Evolutionary conservation across 768 basidiomycete genomes (phyloP).

Genomic region (Galerina marginata): DNA sequence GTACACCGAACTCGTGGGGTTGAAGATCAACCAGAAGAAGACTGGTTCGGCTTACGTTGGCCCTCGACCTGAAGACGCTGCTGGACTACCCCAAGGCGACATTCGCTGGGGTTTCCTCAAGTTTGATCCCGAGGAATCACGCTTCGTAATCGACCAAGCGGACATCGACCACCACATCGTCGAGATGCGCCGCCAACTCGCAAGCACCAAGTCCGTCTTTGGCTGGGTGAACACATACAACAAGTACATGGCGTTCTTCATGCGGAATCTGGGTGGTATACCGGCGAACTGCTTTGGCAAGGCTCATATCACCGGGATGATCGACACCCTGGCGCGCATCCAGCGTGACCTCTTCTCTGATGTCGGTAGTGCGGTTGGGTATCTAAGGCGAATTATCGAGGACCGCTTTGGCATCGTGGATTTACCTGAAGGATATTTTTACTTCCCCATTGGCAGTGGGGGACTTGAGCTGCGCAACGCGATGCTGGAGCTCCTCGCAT

Average conservation of each 20-base stretch:
- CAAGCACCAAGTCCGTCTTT: constrained; percentile 38
- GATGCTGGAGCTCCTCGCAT: too few species aligned
- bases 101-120: constrained; percentile 20
- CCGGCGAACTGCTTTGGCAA: constrained; percentile 38
- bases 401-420: too few species aligned
- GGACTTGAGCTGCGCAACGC: too few species aligned
- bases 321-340: constrained; percentile 37
- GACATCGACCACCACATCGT: constrained; percentile 40
- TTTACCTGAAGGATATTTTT: too few species aligned
- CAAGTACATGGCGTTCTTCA: constrained; percentile 44
- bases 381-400: too few species aligned
- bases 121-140: constrained; percentile 31
- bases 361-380: too few species aligned
- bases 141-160: constrained; percentile 43
- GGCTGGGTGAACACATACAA: constrained; percentile 44
- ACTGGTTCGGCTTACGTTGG: too few species aligned
- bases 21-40: too few species aligned
- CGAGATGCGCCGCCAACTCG: constrained; percentile 43
- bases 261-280: constrained; percentile 38
- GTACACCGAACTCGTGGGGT: too few species aligned
- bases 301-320: constrained; percentile 34
- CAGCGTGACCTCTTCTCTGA: too few species aligned
- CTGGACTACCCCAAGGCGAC: constrained; percentile 36
- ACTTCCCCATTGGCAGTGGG: too few species aligned
- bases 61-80: neutral